Conservation (phyloP, 2,329 filamentous ascomycete species). For the Paecilomyces sp. region DNA sequence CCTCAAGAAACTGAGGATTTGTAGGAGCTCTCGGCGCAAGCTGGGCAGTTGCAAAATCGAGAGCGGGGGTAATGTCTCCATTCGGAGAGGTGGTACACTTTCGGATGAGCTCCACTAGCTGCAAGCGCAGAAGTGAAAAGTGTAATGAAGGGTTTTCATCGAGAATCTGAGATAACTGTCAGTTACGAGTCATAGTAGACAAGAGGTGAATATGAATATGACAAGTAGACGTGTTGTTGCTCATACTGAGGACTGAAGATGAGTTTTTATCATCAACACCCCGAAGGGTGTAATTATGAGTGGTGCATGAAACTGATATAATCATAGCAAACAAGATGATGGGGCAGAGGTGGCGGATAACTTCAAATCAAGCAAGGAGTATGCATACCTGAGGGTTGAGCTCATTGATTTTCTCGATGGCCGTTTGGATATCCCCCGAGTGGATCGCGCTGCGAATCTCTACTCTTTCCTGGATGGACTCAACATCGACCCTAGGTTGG, state of each 20-base stretch:
- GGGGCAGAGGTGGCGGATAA: conserved; percentile 7
- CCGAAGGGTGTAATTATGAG: conserved; percentile 74
- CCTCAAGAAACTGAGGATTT: conserved; percentile 72
- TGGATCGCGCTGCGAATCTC: conserved; percentile 81
- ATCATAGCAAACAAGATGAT: conserved; percentile 62
- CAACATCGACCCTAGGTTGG: conserved; percentile 61
- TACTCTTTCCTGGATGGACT: conserved; percentile 69
- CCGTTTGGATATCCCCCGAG: conserved; percentile 73
- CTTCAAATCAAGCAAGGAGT: not conserved
- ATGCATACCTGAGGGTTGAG: conserved; percentile 80
- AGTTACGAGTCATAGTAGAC: not conserved
- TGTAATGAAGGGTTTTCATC: conserved; percentile 77
- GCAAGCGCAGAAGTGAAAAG: conserved; percentile 81
- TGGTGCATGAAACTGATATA: conserved; percentile 99
- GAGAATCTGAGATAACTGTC: conserved; percentile 57
- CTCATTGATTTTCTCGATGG: conserved; percentile 83
- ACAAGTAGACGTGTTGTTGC: conserved; percentile 30
- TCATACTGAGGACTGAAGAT: conserved; percentile 87
- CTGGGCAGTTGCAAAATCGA: conserved; percentile 81
- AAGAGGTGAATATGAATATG: conserved; percentile 2
- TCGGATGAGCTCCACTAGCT: conserved; percentile 89
- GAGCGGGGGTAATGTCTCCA: conserved; percentile 68
- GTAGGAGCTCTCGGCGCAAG: conserved; percentile 80
- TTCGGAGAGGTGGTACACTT: conserved; percentile 58
- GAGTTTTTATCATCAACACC: conserved; percentile 78